phyloP scores from a whole-genome alignment of 2,329 filamentous ascomycete genomes.

The Nemania sp. region DNA sequence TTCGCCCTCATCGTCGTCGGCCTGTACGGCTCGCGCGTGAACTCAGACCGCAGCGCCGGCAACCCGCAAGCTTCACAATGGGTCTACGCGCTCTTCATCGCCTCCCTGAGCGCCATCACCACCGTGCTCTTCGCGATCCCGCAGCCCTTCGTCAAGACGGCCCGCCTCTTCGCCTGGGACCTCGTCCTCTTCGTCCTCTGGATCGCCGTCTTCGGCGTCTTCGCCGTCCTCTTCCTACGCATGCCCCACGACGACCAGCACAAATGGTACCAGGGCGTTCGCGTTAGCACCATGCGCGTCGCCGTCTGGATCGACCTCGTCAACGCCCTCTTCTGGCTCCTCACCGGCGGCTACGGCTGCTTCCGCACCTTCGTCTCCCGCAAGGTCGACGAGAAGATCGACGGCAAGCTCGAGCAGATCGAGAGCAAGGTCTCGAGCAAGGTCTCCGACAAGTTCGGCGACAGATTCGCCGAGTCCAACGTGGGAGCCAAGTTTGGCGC shows the following conservation, averaged over 20 bases:
- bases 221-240: conserved; percentile 76
- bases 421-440: conserved; percentile 34
- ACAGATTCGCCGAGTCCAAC: conserved; percentile 15
- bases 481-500: conserved; percentile 1
- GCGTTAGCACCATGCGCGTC: conserved; percentile 69
- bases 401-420: conserved; percentile 33
- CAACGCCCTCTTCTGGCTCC: conserved; percentile 75
- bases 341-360: conserved; percentile 58
- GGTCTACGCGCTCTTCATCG: conserved; percentile 73
- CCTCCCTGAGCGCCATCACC: conserved; percentile 65
- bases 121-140: conserved; percentile 57
- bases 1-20: conserved; percentile 76
- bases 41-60: conserved; percentile 54
- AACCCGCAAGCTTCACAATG: conserved; percentile 66
- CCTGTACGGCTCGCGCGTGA: conserved; percentile 74
- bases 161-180: conserved; percentile 61
- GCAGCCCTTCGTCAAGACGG: conserved; percentile 50
- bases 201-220: conserved; percentile 77
- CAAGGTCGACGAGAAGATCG: conserved; percentile 39
- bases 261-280: conserved; percentile 57
- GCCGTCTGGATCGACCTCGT: conserved; percentile 79
- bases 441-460: conserved; percentile 33
- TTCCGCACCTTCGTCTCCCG: conserved; percentile 54
- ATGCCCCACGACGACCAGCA: conserved; percentile 59
- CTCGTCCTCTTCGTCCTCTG: conserved; percentile 62